phyloP scores from a whole-genome alignment of 2,329 filamentous ascomycete species.

The Hypoxylon sp. region DNA sequence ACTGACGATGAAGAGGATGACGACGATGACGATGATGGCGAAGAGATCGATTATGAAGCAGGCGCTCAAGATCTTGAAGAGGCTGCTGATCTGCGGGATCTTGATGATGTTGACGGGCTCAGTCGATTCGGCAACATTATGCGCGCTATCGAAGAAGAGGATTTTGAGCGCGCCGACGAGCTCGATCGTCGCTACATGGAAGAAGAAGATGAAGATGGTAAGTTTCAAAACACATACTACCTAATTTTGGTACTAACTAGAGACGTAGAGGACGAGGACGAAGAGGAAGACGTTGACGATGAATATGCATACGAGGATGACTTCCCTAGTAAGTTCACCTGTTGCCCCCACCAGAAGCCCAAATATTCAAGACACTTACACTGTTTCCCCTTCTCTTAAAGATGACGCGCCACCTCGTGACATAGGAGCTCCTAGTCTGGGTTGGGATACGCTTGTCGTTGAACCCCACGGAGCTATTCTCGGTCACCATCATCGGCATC shows the following conservation, averaged over 20 bases:
- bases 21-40: conserved; percentile 69
- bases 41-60: conserved; percentile 68
- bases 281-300: conserved; percentile 79
- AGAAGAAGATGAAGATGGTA: conserved; percentile 72
- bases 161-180: conserved; percentile 68
- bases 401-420: conserved; percentile 63
- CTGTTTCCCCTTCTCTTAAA: conserved; percentile 28
- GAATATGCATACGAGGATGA: conserved; percentile 74
- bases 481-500: conserved; percentile 68
- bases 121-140: conserved; percentile 68
- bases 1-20: conserved; percentile 70
- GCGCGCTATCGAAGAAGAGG: conserved; percentile 69
- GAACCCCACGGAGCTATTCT: conserved; percentile 61
- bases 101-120: conserved; percentile 60
- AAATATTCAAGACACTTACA: conserved; percentile 26
- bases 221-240: conserved; percentile 50
- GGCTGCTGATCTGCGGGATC: conserved; percentile 63
- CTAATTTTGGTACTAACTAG: conserved; percentile 45
- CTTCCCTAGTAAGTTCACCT: conserved; percentile 66
- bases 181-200: conserved; percentile 69
- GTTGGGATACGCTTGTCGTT: conserved; percentile 71
- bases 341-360: neutral
- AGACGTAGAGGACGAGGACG: conserved; percentile 67
- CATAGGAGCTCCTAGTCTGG: conserved; percentile 63
- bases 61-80: conserved; percentile 70